Evolutionary conservation across 1,139 yeast species (phyloP).

Genomic region (Candida labiduridarum): DNA sequence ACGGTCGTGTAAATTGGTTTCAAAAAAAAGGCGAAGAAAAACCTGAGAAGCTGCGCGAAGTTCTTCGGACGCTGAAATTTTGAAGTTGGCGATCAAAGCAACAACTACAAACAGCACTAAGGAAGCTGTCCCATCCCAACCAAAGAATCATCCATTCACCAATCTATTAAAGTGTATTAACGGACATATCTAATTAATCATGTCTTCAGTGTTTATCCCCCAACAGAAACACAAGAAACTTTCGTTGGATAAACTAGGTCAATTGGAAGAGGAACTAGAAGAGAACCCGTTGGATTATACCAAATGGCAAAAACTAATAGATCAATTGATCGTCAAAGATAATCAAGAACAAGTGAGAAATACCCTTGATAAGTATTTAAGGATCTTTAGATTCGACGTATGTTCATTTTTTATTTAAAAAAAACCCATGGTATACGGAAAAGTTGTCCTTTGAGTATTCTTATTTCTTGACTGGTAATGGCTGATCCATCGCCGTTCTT

Average conservation of each 20-base stretch:
- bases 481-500: neutral
- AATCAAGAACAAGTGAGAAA: constrained; percentile 63
- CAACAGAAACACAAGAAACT: constrained; percentile 34
- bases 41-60: neutral
- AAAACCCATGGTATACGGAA: constrained; percentile 2
- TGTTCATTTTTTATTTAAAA: constrained; percentile 15
- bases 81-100: neutral
- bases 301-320: constrained; percentile 61
- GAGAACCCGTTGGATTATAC: constrained; percentile 58
- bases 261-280: constrained; percentile 60
- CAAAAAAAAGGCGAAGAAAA: neutral
- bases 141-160: neutral
- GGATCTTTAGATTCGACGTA: constrained; percentile 61
- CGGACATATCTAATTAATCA: neutral
- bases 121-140: neutral
- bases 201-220: constrained; percentile 24
- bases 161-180: neutral
- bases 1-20: constrained; percentile 1
- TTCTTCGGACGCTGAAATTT: neutral
- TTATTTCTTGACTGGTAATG: neutral
- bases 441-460: neutral
- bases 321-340: constrained; percentile 57
- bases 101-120: neutral
- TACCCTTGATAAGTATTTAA: constrained; percentile 62
- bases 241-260: constrained; percentile 53